Evolutionary conservation across 2,329 filamentous ascomycete genomes (phyloP), one percentile per base, ranked within the genome.

Genomic region (Geosmithia flava): DNA sequence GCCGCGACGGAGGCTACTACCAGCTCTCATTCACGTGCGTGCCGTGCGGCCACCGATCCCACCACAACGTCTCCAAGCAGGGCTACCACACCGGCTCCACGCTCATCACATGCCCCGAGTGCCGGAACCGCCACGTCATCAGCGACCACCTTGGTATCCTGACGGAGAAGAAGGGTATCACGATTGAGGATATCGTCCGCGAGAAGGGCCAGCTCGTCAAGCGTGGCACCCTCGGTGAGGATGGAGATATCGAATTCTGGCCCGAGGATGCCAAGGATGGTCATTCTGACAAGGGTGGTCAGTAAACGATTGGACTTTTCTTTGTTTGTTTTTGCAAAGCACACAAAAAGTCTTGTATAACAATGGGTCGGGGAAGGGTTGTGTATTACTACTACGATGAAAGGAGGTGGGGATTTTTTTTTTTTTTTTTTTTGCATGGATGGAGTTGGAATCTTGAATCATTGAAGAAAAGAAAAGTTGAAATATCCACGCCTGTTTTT

Each of bases 231-330:
- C 60, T 90, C 30, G 80, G 84, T 47, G 78, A 81, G 54, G 82
- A 90, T 54, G 88, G 87, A n/a, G 86, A 95, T 61, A 69, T 96
- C 45, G 91, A 97, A 63, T 93, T 96, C 56, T 95, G 89, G 84
- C 83, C 86, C 29, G 87, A 95, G 54, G 80, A 81, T 16, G 67
- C 47, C 45, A 52, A 61, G 53, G 29, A 20, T 7, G 42, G 6
- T 15, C 11, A 20, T 8, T 2, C 42, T 8, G 27, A 23, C n/a
- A 5, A 11, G 11, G 33, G 33, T 37, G 33, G 15, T 13, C 33
- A 13, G 13, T 37, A 37, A 37, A 37, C n/a, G n/a, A n/a, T n/a
- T n/a, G n/a, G n/a, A n/a, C n/a, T n/a, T n/a, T n/a, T n/a, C n/a
- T n/a, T n/a, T n/a, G n/a, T n/a, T n/a, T n/a, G n/a, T n/a, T n/a